Conservation (phyloP, 2,329 filamentous ascomycete genomes). For the Madurella fahalii region DNA sequence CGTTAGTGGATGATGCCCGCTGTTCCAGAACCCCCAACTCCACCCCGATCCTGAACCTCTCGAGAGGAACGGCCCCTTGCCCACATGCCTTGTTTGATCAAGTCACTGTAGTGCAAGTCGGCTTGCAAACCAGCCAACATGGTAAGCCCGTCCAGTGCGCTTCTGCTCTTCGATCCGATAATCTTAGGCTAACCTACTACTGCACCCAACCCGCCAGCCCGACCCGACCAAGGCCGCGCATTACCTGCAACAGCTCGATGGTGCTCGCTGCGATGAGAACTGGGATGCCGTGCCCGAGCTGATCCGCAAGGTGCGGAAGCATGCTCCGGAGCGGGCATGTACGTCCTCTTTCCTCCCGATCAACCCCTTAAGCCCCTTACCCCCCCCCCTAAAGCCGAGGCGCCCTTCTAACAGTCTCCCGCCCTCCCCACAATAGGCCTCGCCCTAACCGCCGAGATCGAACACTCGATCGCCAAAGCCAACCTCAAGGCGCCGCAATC, state of each 20-base stretch:
- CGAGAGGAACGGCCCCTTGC: neutral
- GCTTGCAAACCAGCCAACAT: constrained; percentile 24
- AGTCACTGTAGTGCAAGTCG: constrained; percentile 27
- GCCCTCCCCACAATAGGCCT: constrained; percentile 50
- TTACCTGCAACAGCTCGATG: constrained; percentile 79
- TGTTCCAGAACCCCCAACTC: neutral
- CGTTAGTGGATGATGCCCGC: neutral
- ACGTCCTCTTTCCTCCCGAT: constrained; percentile 34
- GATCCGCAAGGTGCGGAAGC: constrained; percentile 89
- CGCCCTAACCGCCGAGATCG: constrained; percentile 64
- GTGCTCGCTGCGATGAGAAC: constrained; percentile 79
- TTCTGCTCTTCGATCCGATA: neutral
- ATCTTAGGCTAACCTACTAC: constrained; percentile 8
- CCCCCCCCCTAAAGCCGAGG: too few relatives aligned
- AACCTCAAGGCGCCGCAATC: constrained; percentile 41
- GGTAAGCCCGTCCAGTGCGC: constrained; percentile 11
- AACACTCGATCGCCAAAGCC: constrained; percentile 59
- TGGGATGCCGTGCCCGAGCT: constrained; percentile 87
- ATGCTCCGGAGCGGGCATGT: constrained; percentile 84
- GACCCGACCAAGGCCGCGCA: constrained; percentile 68
- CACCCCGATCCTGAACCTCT: neutral
- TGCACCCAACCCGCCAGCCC: constrained; percentile 18
- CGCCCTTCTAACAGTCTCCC: constrained; percentile 5
- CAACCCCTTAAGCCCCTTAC: constrained; percentile 10
- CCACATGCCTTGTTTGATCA: constrained; percentile 24